phyloP scores from a whole-genome alignment of 2,329 filamentous ascomycete species.

The Daldinia sp. region DNA sequence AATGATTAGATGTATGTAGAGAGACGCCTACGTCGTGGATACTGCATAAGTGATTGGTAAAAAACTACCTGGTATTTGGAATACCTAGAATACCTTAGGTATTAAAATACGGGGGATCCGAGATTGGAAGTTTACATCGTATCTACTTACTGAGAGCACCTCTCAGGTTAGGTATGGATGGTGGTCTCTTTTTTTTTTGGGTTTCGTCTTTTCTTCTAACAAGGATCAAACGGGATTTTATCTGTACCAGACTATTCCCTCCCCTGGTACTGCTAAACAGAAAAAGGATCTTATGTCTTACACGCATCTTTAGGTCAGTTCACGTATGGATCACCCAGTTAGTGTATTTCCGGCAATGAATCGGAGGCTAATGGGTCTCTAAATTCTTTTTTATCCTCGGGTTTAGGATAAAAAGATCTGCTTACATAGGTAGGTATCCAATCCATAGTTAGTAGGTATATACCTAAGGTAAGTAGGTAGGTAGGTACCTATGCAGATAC shows the following conservation, averaged over 20 bases:
- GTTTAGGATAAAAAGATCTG: background rate
- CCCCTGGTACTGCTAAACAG: too few relatives aligned
- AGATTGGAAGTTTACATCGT: background rate
- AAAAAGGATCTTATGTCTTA: background rate
- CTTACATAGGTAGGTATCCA: too few relatives aligned
- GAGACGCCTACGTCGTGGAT: background rate
- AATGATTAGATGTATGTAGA: background rate
- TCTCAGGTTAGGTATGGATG: too few relatives aligned
- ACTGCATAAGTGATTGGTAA: slow-evolving; percentile 5
- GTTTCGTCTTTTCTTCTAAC: background rate
- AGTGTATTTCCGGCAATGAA: background rate
- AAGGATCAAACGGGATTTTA: background rate
- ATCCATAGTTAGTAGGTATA: too few relatives aligned
- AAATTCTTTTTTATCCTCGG: too few relatives aligned
- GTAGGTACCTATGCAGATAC: too few relatives aligned
- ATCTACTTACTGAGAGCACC: too few relatives aligned
- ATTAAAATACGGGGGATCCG: background rate
- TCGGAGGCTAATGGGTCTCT: background rate
- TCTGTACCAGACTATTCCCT: background rate
- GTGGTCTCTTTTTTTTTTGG: background rate
- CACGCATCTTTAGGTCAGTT: background rate
- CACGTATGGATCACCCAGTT: background rate
- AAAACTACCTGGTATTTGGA: too few relatives aligned
- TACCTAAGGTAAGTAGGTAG: too few relatives aligned
- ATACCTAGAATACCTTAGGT: too few relatives aligned